Conservation (phyloP, 352 stramenopile genomes). For the Phytopythium helicoides region DNA sequence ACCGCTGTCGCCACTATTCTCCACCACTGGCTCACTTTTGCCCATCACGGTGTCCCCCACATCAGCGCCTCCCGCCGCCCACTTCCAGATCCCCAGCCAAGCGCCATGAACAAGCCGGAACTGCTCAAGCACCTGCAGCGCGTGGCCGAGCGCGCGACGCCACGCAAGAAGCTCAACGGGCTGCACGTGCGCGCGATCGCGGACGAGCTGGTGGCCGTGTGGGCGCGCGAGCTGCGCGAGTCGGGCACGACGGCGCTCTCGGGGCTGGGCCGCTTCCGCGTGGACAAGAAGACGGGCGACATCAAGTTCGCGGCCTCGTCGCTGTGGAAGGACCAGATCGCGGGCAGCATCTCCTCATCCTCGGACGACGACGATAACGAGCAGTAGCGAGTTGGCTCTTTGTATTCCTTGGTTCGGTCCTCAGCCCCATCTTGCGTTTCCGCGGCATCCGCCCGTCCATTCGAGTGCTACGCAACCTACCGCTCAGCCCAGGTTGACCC, state of each 20-base stretch:
- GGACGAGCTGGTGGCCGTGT: constrained; percentile 37
- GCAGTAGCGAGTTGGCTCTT: constrained; percentile 3
- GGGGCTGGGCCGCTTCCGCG: constrained; percentile 40
- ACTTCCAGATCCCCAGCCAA: neutral
- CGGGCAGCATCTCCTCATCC: constrained; percentile 38
- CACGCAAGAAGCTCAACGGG: constrained; percentile 37
- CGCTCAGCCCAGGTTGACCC: constrained; percentile 42
- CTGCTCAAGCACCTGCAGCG: constrained; percentile 49
- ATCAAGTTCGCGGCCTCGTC: constrained; percentile 50
- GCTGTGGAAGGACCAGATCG: constrained; percentile 32
- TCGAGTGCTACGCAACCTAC: constrained; percentile 2
- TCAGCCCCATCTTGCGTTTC: neutral
- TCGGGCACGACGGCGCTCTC: constrained; percentile 34
- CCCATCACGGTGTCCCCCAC: no score
- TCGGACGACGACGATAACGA: constrained; percentile 10
- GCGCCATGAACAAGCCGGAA: constrained; percentile 37
- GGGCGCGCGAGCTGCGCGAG: constrained; percentile 42
- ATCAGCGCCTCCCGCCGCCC: no score
- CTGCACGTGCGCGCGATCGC: constrained; percentile 41
- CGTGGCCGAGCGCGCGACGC: constrained; percentile 27
- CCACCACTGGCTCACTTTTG: no score
- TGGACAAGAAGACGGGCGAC: constrained; percentile 38
- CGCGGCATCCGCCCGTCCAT: no score
- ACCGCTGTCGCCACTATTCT: no score
- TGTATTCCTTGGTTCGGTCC: neutral